Conservation (phyloP, 1,139 yeast species). For the Taphrina deformans region DNA sequence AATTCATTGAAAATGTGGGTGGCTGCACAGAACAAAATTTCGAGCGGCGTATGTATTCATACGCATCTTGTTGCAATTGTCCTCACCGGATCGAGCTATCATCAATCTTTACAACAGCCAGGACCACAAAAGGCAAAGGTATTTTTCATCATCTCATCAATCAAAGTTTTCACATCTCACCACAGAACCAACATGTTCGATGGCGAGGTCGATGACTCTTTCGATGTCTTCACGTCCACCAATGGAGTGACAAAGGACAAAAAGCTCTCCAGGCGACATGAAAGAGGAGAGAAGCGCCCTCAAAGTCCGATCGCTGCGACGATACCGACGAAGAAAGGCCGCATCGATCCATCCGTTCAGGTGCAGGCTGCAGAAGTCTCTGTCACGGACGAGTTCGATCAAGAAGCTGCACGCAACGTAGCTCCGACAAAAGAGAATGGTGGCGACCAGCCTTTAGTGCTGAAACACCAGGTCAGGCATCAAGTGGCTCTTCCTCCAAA, state of each 20-base stretch:
- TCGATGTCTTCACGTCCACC: conserved; percentile 8
- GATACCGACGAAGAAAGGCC: conserved; percentile 1
- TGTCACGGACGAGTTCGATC: conserved; percentile 85
- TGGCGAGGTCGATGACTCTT: conserved; percentile 7
- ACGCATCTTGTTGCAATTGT: background rate
- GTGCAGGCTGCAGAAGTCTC: conserved; percentile 19
- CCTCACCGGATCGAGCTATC: no score
- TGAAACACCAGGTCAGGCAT: conserved; percentile 68
- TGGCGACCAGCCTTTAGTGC: conserved; percentile 45
- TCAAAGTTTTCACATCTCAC: no score
- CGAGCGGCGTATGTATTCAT: background rate
- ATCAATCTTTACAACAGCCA: no score
- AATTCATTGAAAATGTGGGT: background rate
- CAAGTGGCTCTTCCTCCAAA: conserved; percentile 96
- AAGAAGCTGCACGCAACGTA: conserved; percentile 87
- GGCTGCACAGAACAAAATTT: background rate
- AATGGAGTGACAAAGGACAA: background rate
- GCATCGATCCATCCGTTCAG: conserved; percentile 7
- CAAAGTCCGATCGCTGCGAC: background rate
- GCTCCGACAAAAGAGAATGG: conserved; percentile 70
- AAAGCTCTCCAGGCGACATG: background rate
- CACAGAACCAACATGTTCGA: conserved; percentile 4
- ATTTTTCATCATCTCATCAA: no score
- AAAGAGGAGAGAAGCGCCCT: conserved; percentile 4
- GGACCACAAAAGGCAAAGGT: no score